Base-by-base conservation (phyloP, 208 protist genomes). In the Leishmania turanica region DNA sequence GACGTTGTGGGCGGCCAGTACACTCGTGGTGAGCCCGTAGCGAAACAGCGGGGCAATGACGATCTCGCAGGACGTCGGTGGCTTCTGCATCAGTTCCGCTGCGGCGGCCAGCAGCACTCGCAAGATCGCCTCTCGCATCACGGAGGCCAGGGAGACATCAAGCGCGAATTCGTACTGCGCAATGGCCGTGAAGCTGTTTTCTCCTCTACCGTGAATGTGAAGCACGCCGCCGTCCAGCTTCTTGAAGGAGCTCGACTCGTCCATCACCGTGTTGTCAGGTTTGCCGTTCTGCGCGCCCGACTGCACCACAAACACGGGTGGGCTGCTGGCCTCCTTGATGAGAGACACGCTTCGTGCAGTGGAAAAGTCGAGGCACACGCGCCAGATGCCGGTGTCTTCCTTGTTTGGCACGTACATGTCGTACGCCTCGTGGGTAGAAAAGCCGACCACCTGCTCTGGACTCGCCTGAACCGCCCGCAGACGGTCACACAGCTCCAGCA, bases 371-470 rank as follows among this genome's bases (percentile, higher is more conserved):
- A 94, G 78, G 47, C 81, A 49, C 47, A 95, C 84, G 45, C 90
- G 89, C 90, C 92, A 97, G 78, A 85, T 82, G 24, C 66, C 60
- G 1, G 49, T 80, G 13, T 81, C 75, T 9, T 84, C 84, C 69
- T 80, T 78, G 34, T 83, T 40, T 24, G 84, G 69, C 2, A 92
- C 88, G 62, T 90, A 90, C 37, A 97, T 89, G 84, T 96, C 91
- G 76, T 91, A 96, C n/a, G 90, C 88, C 85, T 97, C 88, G 51
- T 86, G 88, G 3, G 92, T 96, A 27, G 86, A 81, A 85, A 97
- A 97, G 74, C 75, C 80, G 11, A 97, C 78, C 58, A 74, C 64
- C 56, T 86, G 82, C 76, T 72, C 66, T 42, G 77, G 79, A 80
- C 34, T 62, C 19, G 72, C 51, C 74, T 42, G 58, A 34, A 75